These are phyloP conservation scores for Hyaloscypha hepaticicola DNA, from an alignment of 495 filamentous ascomycete genomes.

Conservation along the genomic window DNA sequence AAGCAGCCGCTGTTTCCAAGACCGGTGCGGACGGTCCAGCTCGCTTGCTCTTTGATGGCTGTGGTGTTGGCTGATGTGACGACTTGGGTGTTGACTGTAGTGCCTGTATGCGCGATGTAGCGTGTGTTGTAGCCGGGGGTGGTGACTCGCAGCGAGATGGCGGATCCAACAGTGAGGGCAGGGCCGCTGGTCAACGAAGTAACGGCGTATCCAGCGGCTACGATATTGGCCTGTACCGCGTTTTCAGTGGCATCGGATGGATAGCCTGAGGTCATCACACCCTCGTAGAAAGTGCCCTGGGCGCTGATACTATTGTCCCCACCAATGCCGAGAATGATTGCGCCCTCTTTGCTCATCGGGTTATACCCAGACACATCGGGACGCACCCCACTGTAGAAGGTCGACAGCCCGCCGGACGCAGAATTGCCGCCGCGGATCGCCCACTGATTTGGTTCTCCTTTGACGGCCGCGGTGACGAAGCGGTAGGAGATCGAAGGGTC, in stretches of 20 bases:
- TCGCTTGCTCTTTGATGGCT: conserved; percentile 48
- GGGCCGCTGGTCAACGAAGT: conserved; percentile 48
- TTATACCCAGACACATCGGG: conserved; percentile 50
- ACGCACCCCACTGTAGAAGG: conserved; percentile 52
- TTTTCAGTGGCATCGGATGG: conserved; percentile 55
- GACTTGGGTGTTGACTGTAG: conserved; percentile 50
- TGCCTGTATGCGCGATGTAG: conserved; percentile 50
- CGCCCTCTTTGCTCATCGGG: conserved; percentile 60
- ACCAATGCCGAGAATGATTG: conserved; percentile 59
- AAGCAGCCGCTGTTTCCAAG: conserved; percentile 52
- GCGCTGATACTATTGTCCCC: conserved; percentile 55
- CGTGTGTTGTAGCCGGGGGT: conserved; percentile 49
- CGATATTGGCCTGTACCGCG: conserved; percentile 56
- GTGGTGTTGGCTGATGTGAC: conserved; percentile 50
- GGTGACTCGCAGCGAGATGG: conserved; percentile 50
- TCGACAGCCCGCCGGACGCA: conserved; percentile 52
- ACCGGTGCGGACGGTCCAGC: conserved; percentile 53
- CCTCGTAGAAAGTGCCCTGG: conserved; percentile 62
- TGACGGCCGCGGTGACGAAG: conserved; percentile 53
- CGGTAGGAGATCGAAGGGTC: conserved; percentile 49
- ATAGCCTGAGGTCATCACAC: conserved; percentile 58
- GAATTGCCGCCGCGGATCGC: conserved; percentile 54
- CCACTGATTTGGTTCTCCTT: conserved; percentile 52
- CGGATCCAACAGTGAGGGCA: conserved; percentile 46
- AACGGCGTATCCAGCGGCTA: conserved; percentile 52